Evolutionary conservation across 2,329 filamentous ascomycete genomes (phyloP).

Genomic region (Fusarium sororula): DNA sequence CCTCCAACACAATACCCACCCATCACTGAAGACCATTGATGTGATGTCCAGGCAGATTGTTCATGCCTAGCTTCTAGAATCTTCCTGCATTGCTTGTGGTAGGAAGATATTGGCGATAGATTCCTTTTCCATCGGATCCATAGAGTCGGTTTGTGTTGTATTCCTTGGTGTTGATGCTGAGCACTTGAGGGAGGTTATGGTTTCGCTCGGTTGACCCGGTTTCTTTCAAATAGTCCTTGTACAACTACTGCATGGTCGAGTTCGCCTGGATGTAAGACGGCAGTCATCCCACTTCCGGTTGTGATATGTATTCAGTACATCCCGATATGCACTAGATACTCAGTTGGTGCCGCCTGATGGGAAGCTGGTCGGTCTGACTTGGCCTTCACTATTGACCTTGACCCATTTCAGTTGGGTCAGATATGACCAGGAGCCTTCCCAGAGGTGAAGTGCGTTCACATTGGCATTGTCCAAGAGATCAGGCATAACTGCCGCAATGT

Average conservation of each 20-base stretch:
- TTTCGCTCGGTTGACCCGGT: background rate
- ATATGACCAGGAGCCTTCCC: conserved; percentile 87
- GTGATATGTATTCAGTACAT: background rate
- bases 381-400: conserved; percentile 73
- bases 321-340: background rate
- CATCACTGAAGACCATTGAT: background rate
- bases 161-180: background rate
- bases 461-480: conserved; percentile 76
- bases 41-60: background rate
- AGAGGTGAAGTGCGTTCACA: conserved; percentile 71
- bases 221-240: background rate
- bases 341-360: conserved; percentile 63
- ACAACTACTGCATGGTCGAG: background rate
- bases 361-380: conserved; percentile 75
- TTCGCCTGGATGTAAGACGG: background rate
- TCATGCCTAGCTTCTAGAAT: background rate
- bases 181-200: background rate
- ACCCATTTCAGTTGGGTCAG: conserved; percentile 81
- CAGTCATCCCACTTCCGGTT: background rate
- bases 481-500: conserved; percentile 67
- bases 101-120: background rate
- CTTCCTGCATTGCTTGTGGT: background rate
- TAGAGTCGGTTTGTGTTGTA: background rate
- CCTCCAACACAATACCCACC: background rate
- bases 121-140: background rate